Base-by-base conservation (phyloP, 306 rosid species). In the Psophocarpus tetragonolobus region DNA sequence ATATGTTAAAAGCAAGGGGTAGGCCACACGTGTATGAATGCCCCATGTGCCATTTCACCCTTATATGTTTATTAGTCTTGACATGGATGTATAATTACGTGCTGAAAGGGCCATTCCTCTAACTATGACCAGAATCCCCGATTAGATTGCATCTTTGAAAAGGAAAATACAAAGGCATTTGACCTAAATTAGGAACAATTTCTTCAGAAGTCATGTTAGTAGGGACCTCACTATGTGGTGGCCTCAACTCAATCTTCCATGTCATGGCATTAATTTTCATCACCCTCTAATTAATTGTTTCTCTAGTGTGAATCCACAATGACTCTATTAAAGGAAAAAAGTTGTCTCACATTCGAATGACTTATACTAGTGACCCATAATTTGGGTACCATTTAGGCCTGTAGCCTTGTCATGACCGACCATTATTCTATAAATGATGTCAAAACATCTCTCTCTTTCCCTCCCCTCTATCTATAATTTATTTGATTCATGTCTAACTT, bases 201-300 rank as follows among this genome's bases (percentile, higher is more conserved):
- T 80, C 44, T 84, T 53, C 60, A 71, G 18, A 77, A 56, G 72
- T 66, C 87, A 78, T 83, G 84, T 81, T 89, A 76, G 79, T 79
- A 68, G 51, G 90, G 92, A 83, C 82, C 87, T 93, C 89, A 85
- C 81, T 74, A 86, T 76, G 70, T 79, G 78, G 76, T 79, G 87
- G 74, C 68, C 81, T 79, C 66, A 67, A 26, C 78, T 71, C 75
- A 44, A 53, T 73, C 62, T 83, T 48, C 74, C 81, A 82, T 41
- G 78, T 69, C 83, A 47, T 60, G 72, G 75, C 81, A 75, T 86
- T 39, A 66, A 62, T 78, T 67, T 71, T 68, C 78, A 50, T 80
- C 72, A 70, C 13, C 76, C 54, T 69, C 69, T 73, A 62, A 80
- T 75, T 50, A 71, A 64, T 69, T 50, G 6, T 30, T 62, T 56